A percentile compares a stretch with the other conserved stretches of the same genome.
Evolutionary conservation across 352 stramenopile genomes (phyloP).

Genomic region (Globisporangium iwayamae): DNA sequence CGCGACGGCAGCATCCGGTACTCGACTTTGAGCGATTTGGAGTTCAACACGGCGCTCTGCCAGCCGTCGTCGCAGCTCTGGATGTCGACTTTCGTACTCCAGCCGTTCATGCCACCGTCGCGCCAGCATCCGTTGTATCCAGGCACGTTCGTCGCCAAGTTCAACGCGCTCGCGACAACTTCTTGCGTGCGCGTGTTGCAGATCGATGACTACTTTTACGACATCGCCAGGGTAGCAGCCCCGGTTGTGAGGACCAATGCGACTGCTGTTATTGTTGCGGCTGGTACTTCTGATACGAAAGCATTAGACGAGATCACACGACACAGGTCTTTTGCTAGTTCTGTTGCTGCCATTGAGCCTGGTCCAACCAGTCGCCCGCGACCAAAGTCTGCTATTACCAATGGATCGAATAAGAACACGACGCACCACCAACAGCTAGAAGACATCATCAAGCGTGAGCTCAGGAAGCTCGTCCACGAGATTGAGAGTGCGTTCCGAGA

Average conservation of each 20-base stretch:
- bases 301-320: neutral
- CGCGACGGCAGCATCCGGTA: conserved; percentile 30
- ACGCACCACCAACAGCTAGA: conserved; percentile 19
- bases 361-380: neutral
- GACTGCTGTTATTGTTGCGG: neutral
- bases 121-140: conserved; percentile 28
- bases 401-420: neutral
- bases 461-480: conserved; percentile 39
- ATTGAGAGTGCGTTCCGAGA: conserved; percentile 41
- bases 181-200: conserved; percentile 46
- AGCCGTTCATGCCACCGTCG: conserved; percentile 30
- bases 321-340: neutral
- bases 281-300: neutral
- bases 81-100: conserved; percentile 41
- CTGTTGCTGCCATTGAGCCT: neutral
- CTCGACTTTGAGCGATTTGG: conserved; percentile 44
- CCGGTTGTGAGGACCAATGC: neutral
- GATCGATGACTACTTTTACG: conserved; percentile 25
- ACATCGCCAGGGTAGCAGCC: conserved; percentile 14
- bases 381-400: neutral
- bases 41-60: conserved; percentile 50
- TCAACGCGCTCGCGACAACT: conserved; percentile 32
- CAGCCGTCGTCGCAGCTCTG: conserved; percentile 44
- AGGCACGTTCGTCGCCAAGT: conserved; percentile 59
- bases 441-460: conserved; percentile 48